Evolutionary conservation across 352 stramenopile species (phyloP).

Genomic region (Globisporangium nunn): DNA sequence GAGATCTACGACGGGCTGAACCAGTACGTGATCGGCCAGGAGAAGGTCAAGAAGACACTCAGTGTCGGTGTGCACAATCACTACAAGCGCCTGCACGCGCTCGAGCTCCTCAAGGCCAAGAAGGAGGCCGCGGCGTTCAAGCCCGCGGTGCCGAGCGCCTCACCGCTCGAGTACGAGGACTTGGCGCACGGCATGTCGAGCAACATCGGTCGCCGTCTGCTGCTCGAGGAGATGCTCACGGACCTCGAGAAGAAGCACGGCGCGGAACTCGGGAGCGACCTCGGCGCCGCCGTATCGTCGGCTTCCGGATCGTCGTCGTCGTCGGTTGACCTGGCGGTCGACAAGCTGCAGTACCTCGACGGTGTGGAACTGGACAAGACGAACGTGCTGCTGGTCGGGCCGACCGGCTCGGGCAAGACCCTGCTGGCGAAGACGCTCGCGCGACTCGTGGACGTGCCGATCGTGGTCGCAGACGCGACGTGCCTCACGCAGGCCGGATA

Average conservation of each 20-base stretch:
- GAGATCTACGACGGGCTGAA: slow-evolving; percentile 94
- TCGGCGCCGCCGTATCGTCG: not conserved
- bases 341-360: slow-evolving; percentile 64
- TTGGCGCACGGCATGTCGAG: slow-evolving; percentile 23
- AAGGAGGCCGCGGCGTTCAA: slow-evolving; percentile 31
- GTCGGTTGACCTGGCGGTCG: slow-evolving; percentile 2
- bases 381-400: slow-evolving; percentile 95
- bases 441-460: slow-evolving; percentile 93
- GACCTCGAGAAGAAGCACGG: slow-evolving; percentile 29
- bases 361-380: slow-evolving; percentile 97
- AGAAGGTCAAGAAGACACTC: slow-evolving; percentile 95
- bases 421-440: slow-evolving; percentile 96
- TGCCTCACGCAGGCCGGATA: slow-evolving; percentile 97
- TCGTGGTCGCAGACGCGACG: slow-evolving; percentile 97
- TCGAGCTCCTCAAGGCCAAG: slow-evolving; percentile 47
- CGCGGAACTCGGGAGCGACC: slow-evolving; percentile 7
- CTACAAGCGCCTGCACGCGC: slow-evolving; percentile 92
- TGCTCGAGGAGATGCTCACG: slow-evolving; percentile 62
- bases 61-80: slow-evolving; percentile 97
- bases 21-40: slow-evolving; percentile 97
- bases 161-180: slow-evolving; percentile 25
- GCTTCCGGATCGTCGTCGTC: not conserved
- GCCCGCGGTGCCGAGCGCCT: slow-evolving; percentile 21
- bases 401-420: slow-evolving; percentile 96
- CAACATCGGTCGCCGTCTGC: slow-evolving; percentile 37